Conservation (phyloP, 73 alveolate genomes). For the Stentor coeruleus region DNA sequence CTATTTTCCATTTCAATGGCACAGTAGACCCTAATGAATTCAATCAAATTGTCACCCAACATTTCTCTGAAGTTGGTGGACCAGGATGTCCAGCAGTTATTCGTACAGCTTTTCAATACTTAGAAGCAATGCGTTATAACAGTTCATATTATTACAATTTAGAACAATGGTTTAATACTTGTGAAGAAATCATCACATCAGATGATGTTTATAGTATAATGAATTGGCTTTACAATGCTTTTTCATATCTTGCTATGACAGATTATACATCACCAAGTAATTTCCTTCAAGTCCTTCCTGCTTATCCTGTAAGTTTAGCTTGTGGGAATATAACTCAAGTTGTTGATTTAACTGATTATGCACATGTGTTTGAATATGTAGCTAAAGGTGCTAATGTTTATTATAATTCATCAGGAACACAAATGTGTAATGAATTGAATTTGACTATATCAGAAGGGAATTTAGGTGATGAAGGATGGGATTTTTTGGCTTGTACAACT, state of each 20-base stretch:
- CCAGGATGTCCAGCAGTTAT: neutral
- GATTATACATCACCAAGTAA: constrained; percentile 23
- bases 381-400: constrained; percentile 26
- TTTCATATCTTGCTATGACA: constrained; percentile 19
- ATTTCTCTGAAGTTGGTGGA: neutral
- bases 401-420: constrained; percentile 33
- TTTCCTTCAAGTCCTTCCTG: constrained; percentile 3
- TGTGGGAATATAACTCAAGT: neutral
- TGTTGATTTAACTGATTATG: neutral
- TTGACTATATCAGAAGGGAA: constrained; percentile 18
- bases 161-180: neutral
- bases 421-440: constrained; percentile 25
- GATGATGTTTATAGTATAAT: neutral
- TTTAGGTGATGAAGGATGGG: constrained; percentile 52
- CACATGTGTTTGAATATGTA: constrained; percentile 18
- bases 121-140: neutral
- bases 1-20: constrained; percentile 54
- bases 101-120: neutral
- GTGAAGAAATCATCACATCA: neutral
- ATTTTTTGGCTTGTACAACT: constrained; percentile 48
- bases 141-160: neutral
- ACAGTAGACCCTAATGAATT: constrained; percentile 15
- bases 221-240: constrained; percentile 21
- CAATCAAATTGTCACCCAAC: constrained; percentile 26
- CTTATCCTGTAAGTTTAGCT: neutral